A percentile compares a stretch with the other conserved stretches of the same genome.
Evolutionary conservation across 2,329 filamentous ascomycete genomes (phyloP).

Genomic region (Colletotrichum chlorophyti): DNA sequence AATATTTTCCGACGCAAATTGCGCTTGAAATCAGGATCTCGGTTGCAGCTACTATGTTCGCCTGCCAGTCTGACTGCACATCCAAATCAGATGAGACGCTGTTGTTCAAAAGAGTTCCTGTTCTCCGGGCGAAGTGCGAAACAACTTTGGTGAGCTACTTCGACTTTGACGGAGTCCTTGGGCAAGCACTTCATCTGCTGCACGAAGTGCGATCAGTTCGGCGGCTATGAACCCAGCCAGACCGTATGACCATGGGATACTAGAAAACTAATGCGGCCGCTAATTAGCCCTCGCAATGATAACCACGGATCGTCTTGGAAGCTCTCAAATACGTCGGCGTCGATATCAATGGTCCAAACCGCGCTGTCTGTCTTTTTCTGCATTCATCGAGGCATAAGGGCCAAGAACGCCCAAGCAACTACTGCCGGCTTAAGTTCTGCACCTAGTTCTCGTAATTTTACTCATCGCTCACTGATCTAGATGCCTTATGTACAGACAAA

Average conservation of each 20-base stretch:
- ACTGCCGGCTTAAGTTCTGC: neutral
- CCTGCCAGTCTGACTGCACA: constrained; percentile 21
- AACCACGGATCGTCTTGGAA: neutral
- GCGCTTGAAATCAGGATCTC: no score
- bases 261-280: no score
- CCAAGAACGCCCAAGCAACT: constrained; percentile 13
- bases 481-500: neutral
- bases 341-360: constrained; percentile 12
- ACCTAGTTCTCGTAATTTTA: neutral
- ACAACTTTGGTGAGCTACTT: no score
- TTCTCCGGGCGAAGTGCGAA: no score
- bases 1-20: neutral
- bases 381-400: constrained; percentile 15
- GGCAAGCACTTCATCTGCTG: no score
- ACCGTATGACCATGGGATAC: no score
- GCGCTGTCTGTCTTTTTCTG: constrained; percentile 14
- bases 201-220: no score
- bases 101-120: no score
- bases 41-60: neutral
- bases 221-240: no score
- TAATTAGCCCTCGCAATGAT: no score
- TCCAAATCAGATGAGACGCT: no score
- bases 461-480: neutral
- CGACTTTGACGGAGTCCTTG: no score
- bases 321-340: constrained; percentile 7